These are phyloP conservation scores for Pouteria glomerata DNA, from an alignment of 148 eudicot species.

Conservation along the genomic window DNA sequence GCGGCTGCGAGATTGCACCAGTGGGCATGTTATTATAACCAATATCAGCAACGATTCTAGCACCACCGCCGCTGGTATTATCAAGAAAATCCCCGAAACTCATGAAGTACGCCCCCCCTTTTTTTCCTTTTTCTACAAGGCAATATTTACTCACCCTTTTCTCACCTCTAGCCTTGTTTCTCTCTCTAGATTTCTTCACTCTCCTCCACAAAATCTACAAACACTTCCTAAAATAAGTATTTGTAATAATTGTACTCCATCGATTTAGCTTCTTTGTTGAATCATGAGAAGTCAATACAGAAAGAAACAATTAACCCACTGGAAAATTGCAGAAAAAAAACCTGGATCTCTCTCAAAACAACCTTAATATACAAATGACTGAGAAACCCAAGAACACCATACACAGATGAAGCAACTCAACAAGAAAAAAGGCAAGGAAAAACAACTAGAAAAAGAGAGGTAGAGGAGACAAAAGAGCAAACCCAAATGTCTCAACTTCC, in stretches of 20 bases:
- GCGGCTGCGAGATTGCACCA: slow-evolving; percentile 42
- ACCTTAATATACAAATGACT: neutral
- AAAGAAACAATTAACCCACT: neutral
- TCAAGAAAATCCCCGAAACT: slow-evolving; percentile 91
- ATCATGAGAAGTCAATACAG: too few species aligned
- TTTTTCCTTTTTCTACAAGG: neutral
- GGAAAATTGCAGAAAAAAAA: neutral
- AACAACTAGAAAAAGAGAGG: slow-evolving; percentile 34
- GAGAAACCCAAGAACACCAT: neutral
- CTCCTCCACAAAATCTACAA: slow-evolving; percentile 1
- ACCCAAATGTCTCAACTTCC: slow-evolving; percentile 80
- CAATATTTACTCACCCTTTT: neutral
- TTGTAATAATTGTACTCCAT: neutral
- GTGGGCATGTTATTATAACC: slow-evolving; percentile 47
- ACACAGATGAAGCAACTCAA: neutral
- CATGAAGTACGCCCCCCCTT: slow-evolving; percentile 43
- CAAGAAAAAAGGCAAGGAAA: neutral
- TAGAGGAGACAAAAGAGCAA: slow-evolving; percentile 74
- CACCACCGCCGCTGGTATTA: slow-evolving; percentile 37
- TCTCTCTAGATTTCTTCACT: slow-evolving; percentile 12
- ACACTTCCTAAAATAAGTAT: neutral
- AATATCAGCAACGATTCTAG: slow-evolving; percentile 40
- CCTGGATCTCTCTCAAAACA: neutral
- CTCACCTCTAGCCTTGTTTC: neutral
- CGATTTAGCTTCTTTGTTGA: neutral